Evolutionary conservation across 345 rosid species (phyloP), one percentile per base, ranked within the genome.

Genomic region (Populus ilicifolia): DNA sequence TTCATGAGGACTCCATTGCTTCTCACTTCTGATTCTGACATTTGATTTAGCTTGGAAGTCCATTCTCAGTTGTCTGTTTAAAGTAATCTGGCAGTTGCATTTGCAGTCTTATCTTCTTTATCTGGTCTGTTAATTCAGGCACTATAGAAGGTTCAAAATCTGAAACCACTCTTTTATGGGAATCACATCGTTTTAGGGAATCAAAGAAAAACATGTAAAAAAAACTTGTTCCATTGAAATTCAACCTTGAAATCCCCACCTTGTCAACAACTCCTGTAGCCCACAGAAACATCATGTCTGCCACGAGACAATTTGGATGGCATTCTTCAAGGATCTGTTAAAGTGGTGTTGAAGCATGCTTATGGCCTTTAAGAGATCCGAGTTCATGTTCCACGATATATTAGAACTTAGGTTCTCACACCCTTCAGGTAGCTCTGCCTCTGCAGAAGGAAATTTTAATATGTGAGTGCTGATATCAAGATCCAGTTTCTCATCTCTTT

Each of bases 231-330:
- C 50, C 71, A 4, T 52, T 29, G 64, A 67, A 75, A 35, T 23
- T 21, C 41, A 67, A 64, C 72, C 78, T 75, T n/a, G 78, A 72
- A 75, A 75, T 75, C 8, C 72, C 65, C 5, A 75, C 25, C 38
- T 75, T 74, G 36, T 13, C 6, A 2, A 78, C 80, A 63, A 44
- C 61, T 20, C 73, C 78, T 18, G 75, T 77, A 61, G 78, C 75
- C 80, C 78, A 81, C 1, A 75, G 71, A 69, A 77, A 81, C 27
- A 52, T 8, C 27, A 43, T n/a, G 67, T 77, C 75, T 1, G 72
- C 80, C 0, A 81, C 81, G 0, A 81, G 78, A 46, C 78, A 69
- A 33, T 70, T 44, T 1, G 81, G 84, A 8, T n/a, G 61, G 48
- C 56, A 25, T 38, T 77, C 69, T 69, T 69, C 16, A 0, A 77